Evolutionary conservation across 176 grass and related monocot genomes (phyloP).

Genomic region (Otatea glauca): DNA sequence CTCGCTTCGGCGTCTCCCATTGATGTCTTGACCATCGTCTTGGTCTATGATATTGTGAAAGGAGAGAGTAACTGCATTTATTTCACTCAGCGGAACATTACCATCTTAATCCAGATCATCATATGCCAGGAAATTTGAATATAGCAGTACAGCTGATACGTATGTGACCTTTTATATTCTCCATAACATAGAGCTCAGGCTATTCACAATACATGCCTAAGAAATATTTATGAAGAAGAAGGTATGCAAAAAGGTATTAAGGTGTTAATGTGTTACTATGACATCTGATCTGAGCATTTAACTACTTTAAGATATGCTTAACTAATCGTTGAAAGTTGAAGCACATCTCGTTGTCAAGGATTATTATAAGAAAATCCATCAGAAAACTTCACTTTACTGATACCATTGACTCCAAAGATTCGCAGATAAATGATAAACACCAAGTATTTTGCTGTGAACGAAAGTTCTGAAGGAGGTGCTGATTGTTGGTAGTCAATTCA

Average conservation of each 20-base stretch:
- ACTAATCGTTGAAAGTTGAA: background rate
- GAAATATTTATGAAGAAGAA: background rate
- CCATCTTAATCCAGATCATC: background rate
- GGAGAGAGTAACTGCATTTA: background rate
- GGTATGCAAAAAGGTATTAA: background rate
- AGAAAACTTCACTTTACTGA: background rate
- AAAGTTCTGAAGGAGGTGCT: background rate
- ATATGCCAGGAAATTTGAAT: background rate
- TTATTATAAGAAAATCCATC: background rate
- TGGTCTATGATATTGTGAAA: background rate
- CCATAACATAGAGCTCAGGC: background rate
- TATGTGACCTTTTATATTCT: background rate
- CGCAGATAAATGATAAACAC: background rate
- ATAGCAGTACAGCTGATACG: background rate
- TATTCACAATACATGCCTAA: background rate
- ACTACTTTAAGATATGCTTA: conserved; percentile 6
- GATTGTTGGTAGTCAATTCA: conserved; percentile 24
- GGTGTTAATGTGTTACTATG: background rate
- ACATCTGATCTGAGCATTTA: background rate
- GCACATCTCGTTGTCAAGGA: background rate
- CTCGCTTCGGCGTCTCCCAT: no score
- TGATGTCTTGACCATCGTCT: no score
- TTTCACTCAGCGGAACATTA: background rate
- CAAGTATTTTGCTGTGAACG: background rate
- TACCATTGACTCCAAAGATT: background rate